Percentiles rank a stretch among this genome's conserved stretches.
Conservation (phyloP, 2,329 filamentous ascomycete genomes). For the Neonectria faginata region DNA sequence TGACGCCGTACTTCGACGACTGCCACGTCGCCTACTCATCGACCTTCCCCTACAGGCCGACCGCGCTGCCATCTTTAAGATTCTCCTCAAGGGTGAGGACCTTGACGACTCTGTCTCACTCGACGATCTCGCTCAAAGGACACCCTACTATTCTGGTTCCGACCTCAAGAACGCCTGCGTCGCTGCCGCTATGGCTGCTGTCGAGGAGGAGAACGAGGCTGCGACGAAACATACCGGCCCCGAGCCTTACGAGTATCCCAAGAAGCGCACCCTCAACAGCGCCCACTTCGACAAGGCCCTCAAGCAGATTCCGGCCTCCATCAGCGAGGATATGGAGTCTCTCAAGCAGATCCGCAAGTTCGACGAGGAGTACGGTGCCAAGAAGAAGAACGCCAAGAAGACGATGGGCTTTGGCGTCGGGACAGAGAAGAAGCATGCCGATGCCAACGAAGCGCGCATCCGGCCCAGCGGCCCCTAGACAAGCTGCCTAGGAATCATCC, state of each 20-base stretch:
- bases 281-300: conserved; percentile 88
- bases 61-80: conserved; percentile 74
- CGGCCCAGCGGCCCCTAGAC: conserved; percentile 42
- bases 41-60: conserved; percentile 77
- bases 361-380: conserved; percentile 93
- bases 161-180: conserved; percentile 88
- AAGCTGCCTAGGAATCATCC: background rate
- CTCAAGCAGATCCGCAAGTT: conserved; percentile 91
- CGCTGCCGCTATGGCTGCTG: conserved; percentile 81
- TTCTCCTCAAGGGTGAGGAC: conserved; percentile 76
- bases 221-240: conserved; percentile 53
- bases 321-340: conserved; percentile 92
- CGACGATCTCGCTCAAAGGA: conserved; percentile 71
- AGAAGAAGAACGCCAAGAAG: conserved; percentile 72
- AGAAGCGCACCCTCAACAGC: conserved; percentile 63
- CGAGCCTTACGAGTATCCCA: conserved; percentile 70
- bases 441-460: conserved; percentile 60
- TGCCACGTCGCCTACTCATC: conserved; percentile 78
- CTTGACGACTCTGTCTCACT: conserved; percentile 72
- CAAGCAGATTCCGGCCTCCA: conserved; percentile 89
- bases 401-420: conserved; percentile 70
- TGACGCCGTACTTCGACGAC: conserved; percentile 81
- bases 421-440: conserved; percentile 49
- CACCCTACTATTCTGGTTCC: conserved; percentile 83
- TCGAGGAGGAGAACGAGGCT: conserved; percentile 75